phyloP scores from a whole-genome alignment of 106 monocot species.

The Cymbidium sinense region DNA sequence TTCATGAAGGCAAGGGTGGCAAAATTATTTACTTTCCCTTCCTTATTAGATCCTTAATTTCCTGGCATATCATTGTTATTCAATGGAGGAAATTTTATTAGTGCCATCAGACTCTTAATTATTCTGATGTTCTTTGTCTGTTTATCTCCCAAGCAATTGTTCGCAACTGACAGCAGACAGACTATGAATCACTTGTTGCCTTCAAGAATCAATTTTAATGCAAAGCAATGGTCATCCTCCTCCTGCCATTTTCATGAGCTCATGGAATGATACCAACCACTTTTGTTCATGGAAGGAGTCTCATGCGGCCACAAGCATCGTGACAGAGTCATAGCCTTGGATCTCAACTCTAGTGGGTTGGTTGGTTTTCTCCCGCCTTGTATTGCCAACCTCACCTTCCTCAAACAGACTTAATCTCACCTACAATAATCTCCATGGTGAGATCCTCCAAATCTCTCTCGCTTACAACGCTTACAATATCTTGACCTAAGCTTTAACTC shows the following conservation, averaged over 20 bases:
- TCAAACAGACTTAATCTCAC: slow-evolving; percentile 16
- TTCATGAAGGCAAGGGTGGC: too few species aligned
- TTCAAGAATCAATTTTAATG: neutral
- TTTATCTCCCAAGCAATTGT: too few species aligned
- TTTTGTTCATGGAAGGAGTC: slow-evolving; percentile 43
- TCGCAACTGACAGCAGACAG: neutral
- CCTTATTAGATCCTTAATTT: too few species aligned
- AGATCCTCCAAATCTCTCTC: slow-evolving; percentile 24
- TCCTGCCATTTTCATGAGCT: neutral
- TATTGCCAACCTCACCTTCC: slow-evolving; percentile 41
- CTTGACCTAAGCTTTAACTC: slow-evolving; percentile 29
- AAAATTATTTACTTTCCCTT: too few species aligned
- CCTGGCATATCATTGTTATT: too few species aligned
- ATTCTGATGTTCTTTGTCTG: too few species aligned
- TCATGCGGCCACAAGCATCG: slow-evolving; percentile 10
- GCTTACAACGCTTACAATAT: slow-evolving; percentile 13
- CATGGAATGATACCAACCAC: slow-evolving; percentile 28
- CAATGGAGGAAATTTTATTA: too few species aligned
- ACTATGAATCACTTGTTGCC: neutral
- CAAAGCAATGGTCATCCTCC: neutral
- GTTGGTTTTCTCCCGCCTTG: slow-evolving; percentile 26
- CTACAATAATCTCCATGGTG: slow-evolving; percentile 23
- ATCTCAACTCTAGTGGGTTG: slow-evolving; percentile 15
- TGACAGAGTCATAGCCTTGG: slow-evolving; percentile 16
- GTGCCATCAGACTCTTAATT: too few species aligned